These are phyloP conservation scores for Heritiera fomes DNA, from an alignment of 345 rosid genomes.

Conservation along the genomic window DNA sequence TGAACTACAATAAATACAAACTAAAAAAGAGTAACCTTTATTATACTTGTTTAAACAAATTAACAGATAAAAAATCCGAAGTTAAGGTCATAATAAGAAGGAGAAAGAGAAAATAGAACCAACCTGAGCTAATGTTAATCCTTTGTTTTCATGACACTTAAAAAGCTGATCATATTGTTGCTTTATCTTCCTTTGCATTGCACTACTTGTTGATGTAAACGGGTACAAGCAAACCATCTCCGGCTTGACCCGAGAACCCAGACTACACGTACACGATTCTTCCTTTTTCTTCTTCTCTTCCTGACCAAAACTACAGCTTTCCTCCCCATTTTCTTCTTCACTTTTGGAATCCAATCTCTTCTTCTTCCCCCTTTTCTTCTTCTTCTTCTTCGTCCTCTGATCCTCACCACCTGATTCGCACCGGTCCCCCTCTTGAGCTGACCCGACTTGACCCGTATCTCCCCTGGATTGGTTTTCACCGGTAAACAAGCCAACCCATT, in stretches of 20 bases:
- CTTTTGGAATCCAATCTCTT: constrained; percentile 31
- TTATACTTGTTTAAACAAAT: background rate
- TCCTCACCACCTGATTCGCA: constrained; percentile 28
- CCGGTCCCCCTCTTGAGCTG: constrained; percentile 21
- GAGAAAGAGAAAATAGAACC: background rate
- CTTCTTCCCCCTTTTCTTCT: constrained; percentile 62
- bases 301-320: constrained; percentile 18
- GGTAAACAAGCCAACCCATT: constrained; percentile 34
- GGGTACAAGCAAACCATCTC: constrained; percentile 78
- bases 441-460: constrained; percentile 27
- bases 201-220: constrained; percentile 76
- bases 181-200: constrained; percentile 94
- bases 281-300: constrained; percentile 14
- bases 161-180: constrained; percentile 82
- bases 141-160: constrained; percentile 61
- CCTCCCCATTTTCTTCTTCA: constrained; percentile 39
- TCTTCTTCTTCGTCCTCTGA: constrained; percentile 48
- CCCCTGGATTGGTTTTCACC: background rate
- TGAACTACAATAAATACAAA: background rate
- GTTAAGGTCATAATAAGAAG: background rate
- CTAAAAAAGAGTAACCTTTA: constrained; percentile 10
- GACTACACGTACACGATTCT: constrained; percentile 34
- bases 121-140: constrained; percentile 84
- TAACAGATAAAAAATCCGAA: background rate
- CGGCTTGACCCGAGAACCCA: constrained; percentile 44